These are phyloP conservation scores for Dimocarpus longan DNA, from an alignment of 345 rosid species.

Conservation along the genomic window DNA sequence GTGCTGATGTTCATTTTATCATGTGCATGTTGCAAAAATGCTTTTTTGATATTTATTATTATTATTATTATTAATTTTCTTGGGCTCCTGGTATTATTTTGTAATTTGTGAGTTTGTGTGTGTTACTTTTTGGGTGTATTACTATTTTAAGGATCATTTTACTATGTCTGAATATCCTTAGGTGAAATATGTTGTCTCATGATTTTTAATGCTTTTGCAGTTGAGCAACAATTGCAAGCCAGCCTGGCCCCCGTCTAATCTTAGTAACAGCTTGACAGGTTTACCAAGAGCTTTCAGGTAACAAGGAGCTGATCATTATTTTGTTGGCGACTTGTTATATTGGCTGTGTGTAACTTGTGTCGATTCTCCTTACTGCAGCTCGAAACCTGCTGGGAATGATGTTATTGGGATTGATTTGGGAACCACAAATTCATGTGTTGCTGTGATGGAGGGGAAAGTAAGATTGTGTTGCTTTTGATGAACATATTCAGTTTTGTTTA, in stretches of 20 bases:
- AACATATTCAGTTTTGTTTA: neutral
- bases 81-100: neutral
- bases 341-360: neutral
- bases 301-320: neutral
- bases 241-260: conserved; percentile 41
- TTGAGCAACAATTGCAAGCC: conserved; percentile 49
- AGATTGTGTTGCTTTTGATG: neutral
- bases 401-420: conserved; percentile 97
- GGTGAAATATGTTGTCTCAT: neutral
- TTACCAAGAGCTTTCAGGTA: conserved; percentile 84
- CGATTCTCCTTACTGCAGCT: conserved; percentile 36
- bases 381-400: conserved; percentile 84
- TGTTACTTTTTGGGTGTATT: too few relatives aligned
- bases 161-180: too few relatives aligned
- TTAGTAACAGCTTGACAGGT: conserved; percentile 51
- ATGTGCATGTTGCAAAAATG: neutral
- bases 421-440: conserved; percentile 95
- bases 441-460: conserved; percentile 99
- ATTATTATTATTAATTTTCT: too few relatives aligned
- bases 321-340: neutral
- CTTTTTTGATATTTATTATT: too few relatives aligned
- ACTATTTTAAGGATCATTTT: too few relatives aligned
- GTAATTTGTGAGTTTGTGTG: too few relatives aligned
- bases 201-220: conserved; percentile 37
- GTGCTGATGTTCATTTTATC: neutral